phyloP scores from a whole-genome alignment of 2,329 filamentous ascomycete species.

The Microsporum canis region DNA sequence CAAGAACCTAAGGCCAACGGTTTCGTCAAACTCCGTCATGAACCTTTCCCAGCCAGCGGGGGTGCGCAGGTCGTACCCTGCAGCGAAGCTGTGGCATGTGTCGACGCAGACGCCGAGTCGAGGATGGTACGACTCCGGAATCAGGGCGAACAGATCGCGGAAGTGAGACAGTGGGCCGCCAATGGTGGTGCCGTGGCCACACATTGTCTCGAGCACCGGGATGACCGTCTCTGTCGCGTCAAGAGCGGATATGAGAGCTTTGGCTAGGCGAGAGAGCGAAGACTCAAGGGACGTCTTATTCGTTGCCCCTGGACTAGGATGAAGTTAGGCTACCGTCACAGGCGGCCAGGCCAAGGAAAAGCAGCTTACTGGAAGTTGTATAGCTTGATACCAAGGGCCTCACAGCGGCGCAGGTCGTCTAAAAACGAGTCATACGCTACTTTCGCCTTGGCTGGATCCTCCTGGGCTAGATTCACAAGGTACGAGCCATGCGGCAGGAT shows the following conservation, averaged over 20 bases:
- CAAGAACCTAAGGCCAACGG: constrained; percentile 69
- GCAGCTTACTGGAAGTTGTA: constrained; percentile 76
- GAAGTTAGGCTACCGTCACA: neutral
- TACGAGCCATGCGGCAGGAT: constrained; percentile 91
- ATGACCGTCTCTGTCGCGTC: constrained; percentile 62
- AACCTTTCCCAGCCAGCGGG: constrained; percentile 62
- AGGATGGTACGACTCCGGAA: constrained; percentile 60
- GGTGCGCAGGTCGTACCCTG: constrained; percentile 77
- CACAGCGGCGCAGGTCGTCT: constrained; percentile 78
- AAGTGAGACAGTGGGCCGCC: constrained; percentile 80
- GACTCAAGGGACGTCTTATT: constrained; percentile 55
- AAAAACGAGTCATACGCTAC: constrained; percentile 80
- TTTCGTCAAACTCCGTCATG: constrained; percentile 61
- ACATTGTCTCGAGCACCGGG: constrained; percentile 92
- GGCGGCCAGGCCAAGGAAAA: neutral
- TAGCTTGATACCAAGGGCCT: constrained; percentile 72
- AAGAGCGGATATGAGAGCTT: constrained; percentile 72
- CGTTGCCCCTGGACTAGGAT: constrained; percentile 58
- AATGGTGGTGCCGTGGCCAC: constrained; percentile 74
- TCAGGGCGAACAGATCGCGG: constrained; percentile 64
- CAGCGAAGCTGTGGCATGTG: constrained; percentile 92
- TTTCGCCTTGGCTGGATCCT: constrained; percentile 63
- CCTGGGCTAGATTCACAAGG: constrained; percentile 86
- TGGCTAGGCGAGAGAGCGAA: constrained; percentile 68
- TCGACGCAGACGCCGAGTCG: constrained; percentile 91